Evolutionary conservation across 345 rosid genomes (phyloP).

Genomic region (Salix udensis): DNA sequence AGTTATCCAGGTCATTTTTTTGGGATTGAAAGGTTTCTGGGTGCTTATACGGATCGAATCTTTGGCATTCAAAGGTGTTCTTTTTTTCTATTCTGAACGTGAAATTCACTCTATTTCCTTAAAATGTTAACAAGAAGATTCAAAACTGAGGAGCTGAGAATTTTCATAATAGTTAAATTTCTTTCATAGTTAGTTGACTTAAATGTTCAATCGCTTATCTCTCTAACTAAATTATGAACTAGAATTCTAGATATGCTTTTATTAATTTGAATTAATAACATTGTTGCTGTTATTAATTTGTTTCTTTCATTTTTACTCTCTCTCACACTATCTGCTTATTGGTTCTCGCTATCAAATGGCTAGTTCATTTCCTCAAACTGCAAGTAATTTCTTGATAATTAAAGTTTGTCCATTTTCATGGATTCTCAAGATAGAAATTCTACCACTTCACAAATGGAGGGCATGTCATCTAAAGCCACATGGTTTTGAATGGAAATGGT

Average conservation of each 20-base stretch:
- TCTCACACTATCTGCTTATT: not conserved
- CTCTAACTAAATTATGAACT: too few relatives aligned
- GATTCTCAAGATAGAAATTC: not conserved
- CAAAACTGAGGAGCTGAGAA: not conserved
- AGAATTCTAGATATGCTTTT: too few relatives aligned
- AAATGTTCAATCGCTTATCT: too few relatives aligned
- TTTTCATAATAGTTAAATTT: not conserved
- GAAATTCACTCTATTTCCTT: not conserved
- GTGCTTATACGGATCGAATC: too few relatives aligned
- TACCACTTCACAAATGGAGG: not conserved
- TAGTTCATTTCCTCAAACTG: not conserved
- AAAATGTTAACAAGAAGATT: not conserved
- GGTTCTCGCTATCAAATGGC: not conserved
- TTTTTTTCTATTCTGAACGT: not conserved
- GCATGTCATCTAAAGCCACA: not conserved
- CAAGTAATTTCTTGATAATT: not conserved
- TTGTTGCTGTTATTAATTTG: not conserved
- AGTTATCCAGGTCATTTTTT: too few relatives aligned
- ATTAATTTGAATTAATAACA: too few relatives aligned
- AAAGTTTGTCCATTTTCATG: not conserved
- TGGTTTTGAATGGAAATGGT: not conserved
- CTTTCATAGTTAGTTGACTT: too few relatives aligned
- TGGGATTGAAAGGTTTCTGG: too few relatives aligned
- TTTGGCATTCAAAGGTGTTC: too few relatives aligned
- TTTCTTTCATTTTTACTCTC: not conserved